Percentiles rank a stretch among this genome's conserved stretches.
phyloP scores from a whole-genome alignment of 129 eudicot genomes.

The Glebionis coronaria region DNA sequence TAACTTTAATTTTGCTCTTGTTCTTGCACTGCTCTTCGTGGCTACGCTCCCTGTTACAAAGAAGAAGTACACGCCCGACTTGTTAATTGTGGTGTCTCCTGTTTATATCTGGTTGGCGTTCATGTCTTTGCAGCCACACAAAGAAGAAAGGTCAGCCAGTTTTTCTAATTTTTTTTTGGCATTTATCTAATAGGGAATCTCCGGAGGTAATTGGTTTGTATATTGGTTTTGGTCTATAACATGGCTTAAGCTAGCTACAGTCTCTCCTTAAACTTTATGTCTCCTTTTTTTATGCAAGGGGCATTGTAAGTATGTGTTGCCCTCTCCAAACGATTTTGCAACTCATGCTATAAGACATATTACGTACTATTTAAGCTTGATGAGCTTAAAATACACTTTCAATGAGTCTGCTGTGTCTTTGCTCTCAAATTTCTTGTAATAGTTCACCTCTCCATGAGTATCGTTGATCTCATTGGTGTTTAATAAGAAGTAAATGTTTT shows the following conservation, averaged over 20 bases:
- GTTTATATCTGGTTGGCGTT: constrained; percentile 91
- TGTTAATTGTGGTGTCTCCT: constrained; percentile 74
- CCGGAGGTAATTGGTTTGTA: too few relatives aligned
- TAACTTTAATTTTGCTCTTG: constrained; percentile 80
- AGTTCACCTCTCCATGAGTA: too few relatives aligned
- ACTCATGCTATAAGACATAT: too few relatives aligned
- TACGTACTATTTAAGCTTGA: too few relatives aligned
- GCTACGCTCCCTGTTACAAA: constrained; percentile 61
- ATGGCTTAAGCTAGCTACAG: neutral
- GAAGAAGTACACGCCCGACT: constrained; percentile 78
- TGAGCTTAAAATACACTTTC: too few relatives aligned
- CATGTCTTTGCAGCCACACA: constrained; percentile 99
- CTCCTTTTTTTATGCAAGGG: neutral
- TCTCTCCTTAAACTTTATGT: neutral
- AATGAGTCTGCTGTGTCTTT: too few relatives aligned
- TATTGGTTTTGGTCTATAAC: neutral
- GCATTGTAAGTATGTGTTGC: neutral
- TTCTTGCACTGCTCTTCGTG: constrained; percentile 82
- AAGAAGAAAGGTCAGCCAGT: constrained; percentile 85
- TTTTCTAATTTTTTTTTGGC: neutral
- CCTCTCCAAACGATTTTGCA: constrained; percentile 2
- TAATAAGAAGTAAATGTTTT: neutral
- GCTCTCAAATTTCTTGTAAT: too few relatives aligned
- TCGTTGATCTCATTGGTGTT: too few relatives aligned
- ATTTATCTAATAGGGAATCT: neutral